Base-by-base conservation (phyloP, 2,329 filamentous ascomycete genomes). In the Monosporascus sp. region DNA sequence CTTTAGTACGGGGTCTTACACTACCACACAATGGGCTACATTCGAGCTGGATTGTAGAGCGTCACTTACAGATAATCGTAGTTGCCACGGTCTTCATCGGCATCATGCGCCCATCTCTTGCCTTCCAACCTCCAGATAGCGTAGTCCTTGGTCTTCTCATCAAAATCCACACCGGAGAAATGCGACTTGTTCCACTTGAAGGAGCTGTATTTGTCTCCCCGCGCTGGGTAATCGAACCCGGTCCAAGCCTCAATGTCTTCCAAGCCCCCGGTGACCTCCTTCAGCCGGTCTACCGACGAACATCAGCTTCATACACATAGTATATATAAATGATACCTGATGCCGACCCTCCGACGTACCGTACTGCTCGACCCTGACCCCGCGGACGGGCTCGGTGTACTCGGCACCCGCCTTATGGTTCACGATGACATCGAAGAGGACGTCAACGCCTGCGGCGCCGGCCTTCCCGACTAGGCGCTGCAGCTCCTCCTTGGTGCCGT, bases 331-430 rank as follows among this genome's bases (percentile, higher is more conserved):
- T 11, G 31, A 34, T 34, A 11, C 5, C 9, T 34, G 14, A 34
- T 34, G 31, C 31, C 31, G 31, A 34, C 31, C 31, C 31, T 14
- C 11, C 5, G 31, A 43, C 40, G 9, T 46, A 46, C 43, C 22
- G 43, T 17, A 46, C 22, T 46, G 22, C 43, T 46, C 22, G 43
- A 46, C 84, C 66, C 82, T 80, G 31, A 85, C 76, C 2, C 81
- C 83, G 54, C 70, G 66, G 51, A 79, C 83, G 44, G 75, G 75
- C 66, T 88, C 84, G 9, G 76, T 81, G 20, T 71, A 75, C 64
- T 90, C 86, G 8, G 85, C 86, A 3, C 80, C 86, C 2, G 85
- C 84, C 66, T 87, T 88, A 65, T 90, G 86, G 62, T 89, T 90
- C 40, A 90, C 71, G 4, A 90, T 85, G 2, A 85, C 82, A 66